Percentiles rank a stretch among this genome's conserved stretches.
phyloP scores from a whole-genome alignment of 768 basidiomycete genomes.

The Tricholoma furcatifolium region DNA sequence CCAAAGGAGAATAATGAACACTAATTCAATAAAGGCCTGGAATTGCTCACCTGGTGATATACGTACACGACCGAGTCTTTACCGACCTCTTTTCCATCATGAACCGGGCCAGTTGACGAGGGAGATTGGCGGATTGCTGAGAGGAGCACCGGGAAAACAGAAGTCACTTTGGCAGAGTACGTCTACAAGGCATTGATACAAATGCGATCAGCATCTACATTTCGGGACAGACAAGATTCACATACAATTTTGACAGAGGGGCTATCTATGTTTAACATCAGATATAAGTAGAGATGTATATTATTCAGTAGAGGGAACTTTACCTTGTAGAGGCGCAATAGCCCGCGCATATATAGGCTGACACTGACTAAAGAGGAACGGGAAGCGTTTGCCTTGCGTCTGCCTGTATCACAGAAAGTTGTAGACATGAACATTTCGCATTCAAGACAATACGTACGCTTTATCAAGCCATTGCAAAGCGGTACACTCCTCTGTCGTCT shows the following conservation, averaged over 20 bases:
- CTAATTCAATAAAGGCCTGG: not conserved
- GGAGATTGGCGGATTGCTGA: slow-evolving; percentile 84
- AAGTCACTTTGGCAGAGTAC: slow-evolving; percentile 78
- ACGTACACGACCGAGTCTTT: slow-evolving; percentile 71
- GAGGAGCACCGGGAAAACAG: slow-evolving; percentile 82
- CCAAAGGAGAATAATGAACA: not conserved
- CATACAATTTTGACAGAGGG: slow-evolving; percentile 81
- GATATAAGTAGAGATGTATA: not conserved
- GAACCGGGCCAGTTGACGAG: slow-evolving; percentile 62
- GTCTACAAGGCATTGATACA: slow-evolving; percentile 49
- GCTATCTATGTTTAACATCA: slow-evolving; percentile 57
- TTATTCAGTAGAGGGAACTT: not conserved
- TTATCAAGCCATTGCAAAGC: slow-evolving; percentile 89
- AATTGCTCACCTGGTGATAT: slow-evolving; percentile 70
- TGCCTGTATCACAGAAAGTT: slow-evolving; percentile 44
- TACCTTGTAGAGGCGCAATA: slow-evolving; percentile 78
- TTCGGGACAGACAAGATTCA: slow-evolving; percentile 16
- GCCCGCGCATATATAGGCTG: slow-evolving; percentile 89
- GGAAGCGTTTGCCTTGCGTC: slow-evolving; percentile 82
- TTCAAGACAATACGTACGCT: slow-evolving; percentile 43
- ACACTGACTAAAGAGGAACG: slow-evolving; percentile 90
- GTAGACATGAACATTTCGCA: not conserved
- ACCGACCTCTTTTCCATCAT: slow-evolving; percentile 73
- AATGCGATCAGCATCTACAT: not conserved
- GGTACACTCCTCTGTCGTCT: slow-evolving; percentile 70